These are phyloP conservation scores for Picea abies DNA, from an alignment of 83 land plant genomes.

Conservation along the genomic window DNA sequence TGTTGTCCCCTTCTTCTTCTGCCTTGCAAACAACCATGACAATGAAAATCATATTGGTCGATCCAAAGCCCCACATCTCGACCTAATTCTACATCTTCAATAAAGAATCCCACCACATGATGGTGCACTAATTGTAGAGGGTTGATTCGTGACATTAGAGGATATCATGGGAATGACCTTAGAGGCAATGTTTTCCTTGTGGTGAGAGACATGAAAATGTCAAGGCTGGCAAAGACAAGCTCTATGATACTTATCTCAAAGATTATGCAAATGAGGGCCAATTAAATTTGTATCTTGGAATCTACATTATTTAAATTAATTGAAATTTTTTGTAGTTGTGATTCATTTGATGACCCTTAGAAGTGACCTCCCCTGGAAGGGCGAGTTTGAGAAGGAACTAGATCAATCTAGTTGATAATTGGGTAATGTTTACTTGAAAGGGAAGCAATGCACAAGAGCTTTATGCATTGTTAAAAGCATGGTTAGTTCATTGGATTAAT, in stretches of 20 bases:
- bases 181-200: conserved; percentile 47
- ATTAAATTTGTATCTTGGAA: too few relatives aligned
- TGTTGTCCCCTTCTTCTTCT: not conserved
- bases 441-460: too few relatives aligned
- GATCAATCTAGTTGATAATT: too few relatives aligned
- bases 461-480: too few relatives aligned
- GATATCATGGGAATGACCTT: conserved; percentile 75
- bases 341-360: too few relatives aligned
- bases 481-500: too few relatives aligned
- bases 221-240: not conserved
- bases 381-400: not conserved
- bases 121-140: conserved; percentile 66
- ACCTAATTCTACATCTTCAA: conserved; percentile 87
- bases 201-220: conserved; percentile 84
- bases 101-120: conserved; percentile 69
- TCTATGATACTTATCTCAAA: too few relatives aligned
- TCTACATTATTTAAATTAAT: too few relatives aligned
- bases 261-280: too few relatives aligned
- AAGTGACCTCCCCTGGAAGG: conserved; percentile 30
- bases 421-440: too few relatives aligned
- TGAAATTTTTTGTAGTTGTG: too few relatives aligned
- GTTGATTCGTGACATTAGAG: conserved; percentile 53
- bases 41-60: conserved; percentile 13
- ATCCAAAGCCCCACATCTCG: conserved; percentile 69
- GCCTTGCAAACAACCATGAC: not conserved